Evolutionary conservation across 2,329 filamentous ascomycete species (phyloP), one percentile per base, ranked within the genome.

Genomic region (Didymella exigua): DNA sequence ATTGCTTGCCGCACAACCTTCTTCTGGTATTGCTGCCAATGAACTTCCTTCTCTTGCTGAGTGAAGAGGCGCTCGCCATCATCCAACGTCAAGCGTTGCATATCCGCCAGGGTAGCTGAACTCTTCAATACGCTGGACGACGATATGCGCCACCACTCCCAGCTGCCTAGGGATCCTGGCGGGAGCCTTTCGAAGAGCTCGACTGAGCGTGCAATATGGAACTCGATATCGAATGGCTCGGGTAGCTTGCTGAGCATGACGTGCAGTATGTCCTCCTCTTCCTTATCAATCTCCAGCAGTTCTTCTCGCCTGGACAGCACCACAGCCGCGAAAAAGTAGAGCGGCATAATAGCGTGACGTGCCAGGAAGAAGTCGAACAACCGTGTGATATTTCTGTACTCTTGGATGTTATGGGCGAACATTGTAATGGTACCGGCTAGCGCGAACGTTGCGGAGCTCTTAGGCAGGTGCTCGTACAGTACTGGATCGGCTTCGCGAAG

Each of bases 321-420:
- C 59, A 80, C 77, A 24, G 72, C 89, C 1, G 92, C 91, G 76
- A 96, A 98, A 49, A 98, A 82, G 75, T 99, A 99, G 47, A 98
- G 84, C 16, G 88, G 88, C 68, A 96, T 91, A 33, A 90, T 89
- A n/a, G 93, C 91, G 73, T 96, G 91, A 43, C 85, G 86, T 3
- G 93, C 91, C 5, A 99, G 82, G 42, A 99, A 83, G 49, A 93
- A 93, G 77, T 99, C 95, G 73, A 97, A 99, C 1, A 99, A 79
- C 21, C 95, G 86, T 29, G 92, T 86, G 69, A 99, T 98, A 63
- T 93, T 89, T 59, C 85, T 85, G 72, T 96, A 97, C 36, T 89
- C 87, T 75, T 95, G 88, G 58, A 99, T 92, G 73, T 98, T 93
- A 76, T 99, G 95, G 16, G 95, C 92, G 75, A 97, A 99, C 79